A percentile compares a stretch with the other conserved stretches of the same genome.
Conservation (phyloP, 768 basidiomycete genomes). For the Crepidotus variabilis region DNA sequence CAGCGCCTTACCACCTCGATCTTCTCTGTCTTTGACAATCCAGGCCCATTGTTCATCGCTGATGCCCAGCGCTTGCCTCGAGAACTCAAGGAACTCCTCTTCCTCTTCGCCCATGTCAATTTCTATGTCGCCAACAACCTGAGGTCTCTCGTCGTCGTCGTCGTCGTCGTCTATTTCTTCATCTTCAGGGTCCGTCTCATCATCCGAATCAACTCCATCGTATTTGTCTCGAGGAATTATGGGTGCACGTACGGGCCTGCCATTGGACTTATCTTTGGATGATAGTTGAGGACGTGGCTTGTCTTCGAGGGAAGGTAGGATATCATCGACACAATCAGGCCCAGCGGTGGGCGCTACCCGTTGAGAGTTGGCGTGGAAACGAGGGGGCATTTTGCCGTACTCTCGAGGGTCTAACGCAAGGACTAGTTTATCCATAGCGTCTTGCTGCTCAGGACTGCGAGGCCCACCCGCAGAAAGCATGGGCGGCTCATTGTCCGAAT, state of each 20-base stretch:
- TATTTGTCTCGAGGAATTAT: slow-evolving; percentile 79
- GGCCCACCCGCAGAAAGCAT: slow-evolving; percentile 27
- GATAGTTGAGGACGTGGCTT: slow-evolving; percentile 6
- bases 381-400: slow-evolving; percentile 84
- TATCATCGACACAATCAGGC: slow-evolving; percentile 35
- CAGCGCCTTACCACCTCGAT: slow-evolving; percentile 69
- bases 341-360: slow-evolving; percentile 46
- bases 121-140: slow-evolving; percentile 80
- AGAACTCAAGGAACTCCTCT: slow-evolving; percentile 94
- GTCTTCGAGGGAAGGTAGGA: neutral
- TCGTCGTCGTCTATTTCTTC: slow-evolving; percentile 25
- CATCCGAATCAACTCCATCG: slow-evolving; percentile 92
- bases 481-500: slow-evolving; percentile 38
- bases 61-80: slow-evolving; percentile 87
- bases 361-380: slow-evolving; percentile 69
- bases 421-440: slow-evolving; percentile 78
- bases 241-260: slow-evolving; percentile 65
- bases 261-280: slow-evolving; percentile 13
- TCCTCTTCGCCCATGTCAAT: slow-evolving; percentile 92
- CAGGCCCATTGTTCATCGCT: slow-evolving; percentile 83
- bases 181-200: slow-evolving; percentile 71
- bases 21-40: slow-evolving; percentile 77
- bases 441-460: slow-evolving; percentile 42
- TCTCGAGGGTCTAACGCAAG: slow-evolving; percentile 75
- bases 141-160: slow-evolving; percentile 68